Percentiles rank a stretch among this genome's conserved stretches.
Evolutionary conservation across 306 rosid genomes (phyloP).

Genomic region (Crotalaria pallida): DNA sequence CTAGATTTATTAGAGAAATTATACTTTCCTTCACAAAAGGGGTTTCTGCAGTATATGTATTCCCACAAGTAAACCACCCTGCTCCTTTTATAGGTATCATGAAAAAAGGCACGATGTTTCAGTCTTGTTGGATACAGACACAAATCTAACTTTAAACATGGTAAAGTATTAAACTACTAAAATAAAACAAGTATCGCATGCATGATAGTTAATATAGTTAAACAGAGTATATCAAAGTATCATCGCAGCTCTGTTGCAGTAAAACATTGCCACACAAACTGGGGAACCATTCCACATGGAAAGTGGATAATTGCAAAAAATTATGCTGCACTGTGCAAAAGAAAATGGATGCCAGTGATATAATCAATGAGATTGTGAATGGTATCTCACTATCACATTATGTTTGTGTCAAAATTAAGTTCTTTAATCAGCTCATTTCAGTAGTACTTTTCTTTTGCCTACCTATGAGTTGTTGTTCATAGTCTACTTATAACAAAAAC

Average conservation of each 20-base stretch:
- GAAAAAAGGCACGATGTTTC: background rate
- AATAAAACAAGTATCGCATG: background rate
- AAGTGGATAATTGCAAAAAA: background rate
- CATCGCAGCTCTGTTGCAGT: background rate
- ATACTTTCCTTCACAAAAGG: background rate
- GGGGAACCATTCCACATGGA: background rate
- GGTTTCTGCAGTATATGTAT: background rate
- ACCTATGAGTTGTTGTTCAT: background rate
- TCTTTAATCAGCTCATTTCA: background rate
- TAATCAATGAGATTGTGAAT: background rate
- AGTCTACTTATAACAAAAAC: too few relatives aligned
- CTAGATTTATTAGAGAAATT: background rate
- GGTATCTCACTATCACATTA: background rate
- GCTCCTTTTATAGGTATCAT: background rate
- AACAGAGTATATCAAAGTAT: background rate
- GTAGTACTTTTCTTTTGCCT: background rate
- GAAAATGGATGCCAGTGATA: background rate
- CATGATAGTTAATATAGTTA: background rate
- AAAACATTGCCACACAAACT: background rate
- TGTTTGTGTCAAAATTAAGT: background rate
- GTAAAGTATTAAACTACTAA: background rate
- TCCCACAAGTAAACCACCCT: conserved; percentile 8
- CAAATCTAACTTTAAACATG: background rate
- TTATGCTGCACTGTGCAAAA: background rate
- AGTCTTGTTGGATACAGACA: background rate